Evolutionary conservation across 2,329 filamentous ascomycete genomes (phyloP), one percentile per base, ranked within the genome.

Genomic region (Fusarium armeniacum): DNA sequence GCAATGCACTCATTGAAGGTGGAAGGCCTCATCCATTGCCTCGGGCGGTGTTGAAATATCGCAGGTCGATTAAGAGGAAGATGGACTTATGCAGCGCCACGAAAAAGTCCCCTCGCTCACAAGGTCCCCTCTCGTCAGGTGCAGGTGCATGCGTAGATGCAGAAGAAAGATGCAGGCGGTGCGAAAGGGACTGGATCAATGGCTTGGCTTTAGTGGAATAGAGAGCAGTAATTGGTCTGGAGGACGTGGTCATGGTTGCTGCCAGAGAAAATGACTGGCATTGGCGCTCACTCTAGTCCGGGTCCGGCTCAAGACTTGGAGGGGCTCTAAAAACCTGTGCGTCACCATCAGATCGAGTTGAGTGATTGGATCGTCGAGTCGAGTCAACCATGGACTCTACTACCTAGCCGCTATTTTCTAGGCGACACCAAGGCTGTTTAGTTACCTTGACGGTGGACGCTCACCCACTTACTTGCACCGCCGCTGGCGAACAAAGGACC

Each of bases 331-430:
- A 73, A 75, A 62, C 68, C 73, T 75, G 73, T 75, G 73, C 73
- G 73, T 75, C 73, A 75, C 73, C 68, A 59, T 70, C 69, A 75
- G 73, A 75, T 75, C 73, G 63, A 75, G 72, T 72, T 74, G 62
- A 71, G 66, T 73, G 74, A 74, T 72, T 74, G 62, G 73, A 74
- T 73, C 73, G 65, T 75, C 62, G 62, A 75, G 20, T 55, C 32
- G 30, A 38, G 36, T 40, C 36, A 40, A 40, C 36, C 15, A 26
- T 26, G 24, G 24, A 18, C 22, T 43, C 12, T 22, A 9, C 24
- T 26, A 7, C 24, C 41, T 44, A 43, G 40, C 13, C 38, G 13
- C 26, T 30, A 28, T 52, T 51, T 41, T 52, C 35, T 62, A 62
- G 58, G 58, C 56, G 56, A 61, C 55, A 60, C 58, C 55, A 62